These are phyloP conservation scores for Oryza glaberrima DNA, from an alignment of 176 grass and related monocot genomes.

Conservation along the genomic window DNA sequence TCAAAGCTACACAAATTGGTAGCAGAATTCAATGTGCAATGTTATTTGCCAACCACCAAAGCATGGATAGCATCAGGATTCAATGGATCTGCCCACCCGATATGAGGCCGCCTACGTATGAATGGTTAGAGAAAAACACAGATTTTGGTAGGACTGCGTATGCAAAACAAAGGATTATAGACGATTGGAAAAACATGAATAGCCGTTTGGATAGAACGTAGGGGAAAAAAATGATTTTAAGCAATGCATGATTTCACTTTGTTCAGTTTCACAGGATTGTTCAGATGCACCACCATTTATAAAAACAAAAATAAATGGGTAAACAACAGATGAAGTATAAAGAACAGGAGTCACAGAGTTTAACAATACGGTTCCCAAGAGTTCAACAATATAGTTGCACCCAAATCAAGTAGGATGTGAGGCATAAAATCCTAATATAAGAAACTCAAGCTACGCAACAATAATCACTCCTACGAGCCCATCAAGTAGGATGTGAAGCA, in stretches of 20 bases:
- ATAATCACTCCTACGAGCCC: not conserved
- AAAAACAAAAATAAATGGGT: not conserved
- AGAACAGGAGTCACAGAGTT: not conserved
- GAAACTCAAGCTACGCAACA: not conserved
- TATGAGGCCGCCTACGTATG: too few relatives aligned
- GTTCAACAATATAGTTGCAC: not conserved
- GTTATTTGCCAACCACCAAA: not conserved
- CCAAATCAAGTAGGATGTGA: not conserved
- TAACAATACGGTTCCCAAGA: too few relatives aligned
- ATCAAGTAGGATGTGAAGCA: not conserved
- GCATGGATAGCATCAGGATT: not conserved
- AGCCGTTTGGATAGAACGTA: too few relatives aligned
- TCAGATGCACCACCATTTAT: not conserved
- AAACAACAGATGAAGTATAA: not conserved
- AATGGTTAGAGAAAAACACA: too few relatives aligned
- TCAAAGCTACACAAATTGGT: not conserved
- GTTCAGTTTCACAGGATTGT: too few relatives aligned
- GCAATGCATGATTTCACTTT: too few relatives aligned
- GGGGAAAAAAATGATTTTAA: not conserved
- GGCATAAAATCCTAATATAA: not conserved
- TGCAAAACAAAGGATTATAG: too few relatives aligned
- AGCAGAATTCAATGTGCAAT: not conserved
- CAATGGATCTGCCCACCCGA: not conserved
- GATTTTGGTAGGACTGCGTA: too few relatives aligned
- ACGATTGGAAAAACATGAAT: too few relatives aligned